A percentile compares a stretch with the other conserved stretches of the same genome.
These are phyloP conservation scores for Mortierella alpina DNA, from an alignment of 192 early-diverging fungal species.

Conservation along the genomic window DNA sequence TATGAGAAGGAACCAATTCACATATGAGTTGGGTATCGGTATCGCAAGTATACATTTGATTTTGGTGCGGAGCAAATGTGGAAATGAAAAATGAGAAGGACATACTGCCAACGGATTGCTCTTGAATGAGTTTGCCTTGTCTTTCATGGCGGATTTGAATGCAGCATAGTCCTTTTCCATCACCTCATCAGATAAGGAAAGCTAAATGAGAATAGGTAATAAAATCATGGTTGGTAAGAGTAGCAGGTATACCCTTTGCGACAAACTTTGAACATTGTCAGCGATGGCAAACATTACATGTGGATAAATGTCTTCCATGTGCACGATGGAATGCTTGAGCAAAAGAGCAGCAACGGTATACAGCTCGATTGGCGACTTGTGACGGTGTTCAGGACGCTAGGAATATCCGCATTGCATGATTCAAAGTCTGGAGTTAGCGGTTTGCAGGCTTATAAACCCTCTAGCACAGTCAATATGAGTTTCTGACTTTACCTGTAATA, in stretches of 20 bases:
- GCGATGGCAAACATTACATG: conserved; percentile 51
- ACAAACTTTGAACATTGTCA: not conserved
- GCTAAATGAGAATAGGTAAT: conserved; percentile 16
- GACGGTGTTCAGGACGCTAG: conserved; percentile 66
- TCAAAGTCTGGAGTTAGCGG: not conserved
- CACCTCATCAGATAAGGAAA: conserved; percentile 64
- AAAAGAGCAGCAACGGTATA: conserved; percentile 36
- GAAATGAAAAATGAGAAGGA: not conserved
- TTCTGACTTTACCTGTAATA: conserved; percentile 57
- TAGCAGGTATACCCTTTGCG: not conserved
- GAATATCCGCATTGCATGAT: conserved; percentile 33
- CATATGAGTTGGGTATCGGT: not conserved
- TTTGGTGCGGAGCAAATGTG: not conserved
- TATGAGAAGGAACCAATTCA: not conserved
- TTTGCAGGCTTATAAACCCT: conserved; percentile 8
- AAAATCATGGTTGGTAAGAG: not conserved
- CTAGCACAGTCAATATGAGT: no score
- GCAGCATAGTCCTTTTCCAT: conserved; percentile 58
- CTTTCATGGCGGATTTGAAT: conserved; percentile 58
- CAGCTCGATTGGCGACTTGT: conserved; percentile 51
- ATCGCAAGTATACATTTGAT: not conserved
- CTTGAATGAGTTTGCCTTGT: conserved; percentile 56
- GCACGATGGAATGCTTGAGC: conserved; percentile 25
- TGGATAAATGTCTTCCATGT: conserved; percentile 73
- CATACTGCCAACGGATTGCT: conserved; percentile 55